Evolutionary conservation across 129 eudicot species (phyloP), one percentile per base, ranked within the genome.

Genomic region (Flaveria bidentis): DNA sequence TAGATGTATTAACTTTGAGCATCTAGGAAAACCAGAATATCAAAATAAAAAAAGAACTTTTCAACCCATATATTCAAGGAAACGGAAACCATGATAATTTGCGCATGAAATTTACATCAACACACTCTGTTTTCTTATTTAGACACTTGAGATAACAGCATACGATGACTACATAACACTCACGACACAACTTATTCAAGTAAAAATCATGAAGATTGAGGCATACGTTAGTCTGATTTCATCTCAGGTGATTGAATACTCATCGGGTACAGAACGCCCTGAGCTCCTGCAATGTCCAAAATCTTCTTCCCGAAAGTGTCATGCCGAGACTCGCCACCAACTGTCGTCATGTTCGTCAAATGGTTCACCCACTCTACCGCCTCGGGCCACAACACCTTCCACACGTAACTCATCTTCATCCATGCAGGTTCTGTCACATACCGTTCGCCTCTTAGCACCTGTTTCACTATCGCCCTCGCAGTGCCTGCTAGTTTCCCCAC

Each of bases 351-450:
- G 25, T 18, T 75, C 75, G 78, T 36, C 68, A 83, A 26, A 4
- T 80, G 78, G 82, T 53, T 74, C 22, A 61, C 57, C 91, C 91
- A 85, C 65, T 89, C 92, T 0, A 89, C 47, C 12, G 84, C 76
- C 77, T 89, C 96, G 13, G 96, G 96, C 85, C 86, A 83, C 58
- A 90, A 79, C 15, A 84, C 69, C 76, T 82, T 84, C 91, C 83
- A 82, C 67, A 80, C 67, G 36, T 77, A 80, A n/a, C 82, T 86
- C 71, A 77, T 66, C 61, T 74, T 75, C 71, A 90, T 78, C 96
- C 96, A 90, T 2, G 76, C 36, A 10, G 96, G 96, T 41, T 75
- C 89, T 0, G 93, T 88, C 62, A 88, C 86, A n/a, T 90, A 86
- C 4, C 89, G 78, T 1, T 90, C 91, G 9, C 96, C 93, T 17